These are phyloP conservation scores for Ajuga chamaepitys DNA, from an alignment of 257 asterid genomes.

Conservation along the genomic window DNA sequence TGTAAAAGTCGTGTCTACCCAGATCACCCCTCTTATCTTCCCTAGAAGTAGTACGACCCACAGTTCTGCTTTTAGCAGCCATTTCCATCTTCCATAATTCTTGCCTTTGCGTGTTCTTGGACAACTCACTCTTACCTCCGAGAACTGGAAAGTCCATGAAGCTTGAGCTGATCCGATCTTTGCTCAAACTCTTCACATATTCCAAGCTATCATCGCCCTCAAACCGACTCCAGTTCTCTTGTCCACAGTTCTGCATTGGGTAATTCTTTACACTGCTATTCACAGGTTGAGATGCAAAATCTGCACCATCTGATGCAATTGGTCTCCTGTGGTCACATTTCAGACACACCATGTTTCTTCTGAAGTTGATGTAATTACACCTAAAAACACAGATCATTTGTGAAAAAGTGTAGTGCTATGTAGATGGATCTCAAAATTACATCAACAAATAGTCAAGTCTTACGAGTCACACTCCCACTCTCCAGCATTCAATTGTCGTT, in stretches of 20 bases:
- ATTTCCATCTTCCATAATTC: slow-evolving; percentile 53
- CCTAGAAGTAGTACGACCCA: slow-evolving; percentile 24
- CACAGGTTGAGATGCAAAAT: slow-evolving; percentile 19
- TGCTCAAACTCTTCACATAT: slow-evolving; percentile 27
- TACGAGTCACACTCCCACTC: slow-evolving; percentile 99
- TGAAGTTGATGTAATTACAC: slow-evolving; percentile 88
- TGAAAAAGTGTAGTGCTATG: not conserved
- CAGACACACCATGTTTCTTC: slow-evolving; percentile 76
- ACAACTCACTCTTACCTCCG: slow-evolving; percentile 73
- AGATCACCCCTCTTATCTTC: slow-evolving; percentile 14
- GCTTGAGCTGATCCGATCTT: slow-evolving; percentile 23
- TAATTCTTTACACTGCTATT: slow-evolving; percentile 16
- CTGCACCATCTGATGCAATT: slow-evolving; percentile 29
- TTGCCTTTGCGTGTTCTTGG: slow-evolving; percentile 36
- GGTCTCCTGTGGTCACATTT: slow-evolving; percentile 87
- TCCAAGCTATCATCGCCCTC: slow-evolving; percentile 15
- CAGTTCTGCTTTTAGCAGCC: slow-evolving; percentile 22
- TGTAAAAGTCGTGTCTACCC: slow-evolving; percentile 21
- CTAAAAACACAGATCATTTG: slow-evolving; percentile 26
- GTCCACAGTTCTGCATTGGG: slow-evolving; percentile 29
- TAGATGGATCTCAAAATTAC: not conserved
- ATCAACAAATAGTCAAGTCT: slow-evolving; percentile 19
- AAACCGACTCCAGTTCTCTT: slow-evolving; percentile 19
- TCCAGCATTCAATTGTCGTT: slow-evolving; percentile 66
- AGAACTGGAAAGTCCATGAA: slow-evolving; percentile 56